Conservation (phyloP, 768 basidiomycete species). For the Lentinula boryana region DNA sequence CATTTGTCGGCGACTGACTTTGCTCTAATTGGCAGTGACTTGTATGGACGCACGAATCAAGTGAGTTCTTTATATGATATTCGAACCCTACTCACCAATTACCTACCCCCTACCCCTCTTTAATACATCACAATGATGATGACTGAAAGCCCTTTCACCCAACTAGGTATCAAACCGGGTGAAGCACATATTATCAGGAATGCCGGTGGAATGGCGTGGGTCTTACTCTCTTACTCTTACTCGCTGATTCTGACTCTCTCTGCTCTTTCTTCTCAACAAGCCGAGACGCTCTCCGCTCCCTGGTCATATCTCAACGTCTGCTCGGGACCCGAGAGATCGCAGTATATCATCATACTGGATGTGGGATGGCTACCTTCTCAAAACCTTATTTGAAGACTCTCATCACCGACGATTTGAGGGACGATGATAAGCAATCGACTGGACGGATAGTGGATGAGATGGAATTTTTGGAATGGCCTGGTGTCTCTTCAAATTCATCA, state of each 20-base stretch:
- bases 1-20: background rate
- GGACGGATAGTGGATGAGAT: conserved; percentile 27
- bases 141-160: conserved; percentile 28
- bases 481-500: background rate
- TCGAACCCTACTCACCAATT: background rate
- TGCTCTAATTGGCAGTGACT: conserved; percentile 24
- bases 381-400: conserved; percentile 28
- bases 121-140: background rate
- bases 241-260: background rate
- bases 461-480: conserved; percentile 30
- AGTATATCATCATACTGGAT: conserved; percentile 49
- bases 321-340: conserved; percentile 43
- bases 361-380: conserved; percentile 46
- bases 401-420: conserved; percentile 23
- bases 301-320: conserved; percentile 47
- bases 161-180: conserved; percentile 42
- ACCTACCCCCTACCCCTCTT: no score
- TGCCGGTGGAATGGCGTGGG: conserved; percentile 42
- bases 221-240: conserved; percentile 1
- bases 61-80: conserved; percentile 16
- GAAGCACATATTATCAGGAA: conserved; percentile 50
- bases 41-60: conserved; percentile 55
- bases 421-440: conserved; percentile 14
- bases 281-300: conserved; percentile 39
- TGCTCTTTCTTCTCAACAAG: conserved; percentile 21